A percentile compares a stretch with the other conserved stretches of the same genome.
Evolutionary conservation across 2,329 filamentous ascomycete species (phyloP).

Genomic region (Chrysosporium keratinophilum): DNA sequence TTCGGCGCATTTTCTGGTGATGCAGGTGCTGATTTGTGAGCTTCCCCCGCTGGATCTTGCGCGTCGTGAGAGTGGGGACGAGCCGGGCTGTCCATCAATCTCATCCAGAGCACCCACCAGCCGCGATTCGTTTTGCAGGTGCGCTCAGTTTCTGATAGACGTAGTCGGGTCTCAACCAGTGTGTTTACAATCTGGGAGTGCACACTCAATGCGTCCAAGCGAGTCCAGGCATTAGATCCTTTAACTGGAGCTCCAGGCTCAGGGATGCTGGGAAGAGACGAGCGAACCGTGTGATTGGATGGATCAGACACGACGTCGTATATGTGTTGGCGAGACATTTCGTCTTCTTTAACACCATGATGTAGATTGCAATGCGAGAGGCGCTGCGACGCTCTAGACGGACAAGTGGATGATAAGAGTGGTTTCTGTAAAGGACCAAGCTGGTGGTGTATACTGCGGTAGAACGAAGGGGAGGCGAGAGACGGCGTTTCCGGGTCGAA

Average conservation of each 20-base stretch:
- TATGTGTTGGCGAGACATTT: conserved; percentile 35
- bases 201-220: conserved; percentile 52
- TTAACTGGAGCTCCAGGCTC: conserved; percentile 37
- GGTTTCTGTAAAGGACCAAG: conserved; percentile 40
- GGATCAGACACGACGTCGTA: conserved; percentile 55
- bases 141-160: conserved; percentile 44
- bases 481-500: conserved; percentile 36
- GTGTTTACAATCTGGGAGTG: conserved; percentile 51
- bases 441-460: conserved; percentile 41
- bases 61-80: neutral
- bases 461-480: conserved; percentile 36
- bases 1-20: conserved; percentile 15
- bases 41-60: conserved; percentile 6
- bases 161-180: conserved; percentile 41
- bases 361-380: conserved; percentile 26
- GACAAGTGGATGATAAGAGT: conserved; percentile 39
- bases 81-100: conserved; percentile 26
- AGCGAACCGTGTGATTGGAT: conserved; percentile 47
- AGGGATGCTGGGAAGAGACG: conserved; percentile 55
- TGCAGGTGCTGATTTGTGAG: neutral
- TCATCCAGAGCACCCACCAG: conserved; percentile 59
- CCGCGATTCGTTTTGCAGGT: conserved; percentile 54
- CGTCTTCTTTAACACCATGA: conserved; percentile 26
- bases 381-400: conserved; percentile 31
- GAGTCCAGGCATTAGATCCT: conserved; percentile 34